These are phyloP conservation scores for Dittrichia graveolens DNA, from an alignment of 129 eudicot genomes.

Conservation along the genomic window DNA sequence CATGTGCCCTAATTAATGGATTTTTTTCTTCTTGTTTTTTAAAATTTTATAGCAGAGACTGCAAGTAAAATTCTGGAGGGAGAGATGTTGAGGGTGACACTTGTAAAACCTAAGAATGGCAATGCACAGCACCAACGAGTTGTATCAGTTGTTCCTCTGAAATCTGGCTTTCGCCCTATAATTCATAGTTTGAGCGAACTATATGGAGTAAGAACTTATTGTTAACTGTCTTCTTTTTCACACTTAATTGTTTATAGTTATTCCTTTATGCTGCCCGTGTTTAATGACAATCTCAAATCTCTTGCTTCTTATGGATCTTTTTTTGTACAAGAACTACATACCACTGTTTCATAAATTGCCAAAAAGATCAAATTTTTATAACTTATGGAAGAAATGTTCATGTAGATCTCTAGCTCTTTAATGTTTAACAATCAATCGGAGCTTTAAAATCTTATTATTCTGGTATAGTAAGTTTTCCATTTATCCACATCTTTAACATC, in stretches of 20 bases:
- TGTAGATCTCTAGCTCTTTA: not conserved
- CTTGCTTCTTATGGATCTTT: not conserved
- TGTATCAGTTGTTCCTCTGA: slow-evolving; percentile 73
- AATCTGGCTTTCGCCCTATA: slow-evolving; percentile 68
- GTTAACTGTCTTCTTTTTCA: slow-evolving; percentile 10
- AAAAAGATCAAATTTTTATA: not conserved
- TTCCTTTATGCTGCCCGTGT: not conserved
- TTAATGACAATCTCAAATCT: not conserved
- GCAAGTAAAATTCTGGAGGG: slow-evolving; percentile 81
- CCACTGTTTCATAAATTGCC: no score
- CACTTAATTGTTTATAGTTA: not conserved
- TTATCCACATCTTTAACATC: slow-evolving; percentile 74
- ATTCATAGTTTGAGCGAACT: slow-evolving; percentile 55
- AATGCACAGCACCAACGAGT: slow-evolving; percentile 91
- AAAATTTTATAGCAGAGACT: slow-evolving; percentile 49
- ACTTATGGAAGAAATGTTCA: not conserved
- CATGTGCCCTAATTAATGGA: slow-evolving; percentile 11
- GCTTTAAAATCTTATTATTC: not conserved
- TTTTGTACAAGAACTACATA: no score
- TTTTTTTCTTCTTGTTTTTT: not conserved
- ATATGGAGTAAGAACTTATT: slow-evolving; percentile 43
- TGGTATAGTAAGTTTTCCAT: slow-evolving; percentile 36
- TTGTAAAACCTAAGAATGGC: slow-evolving; percentile 82
- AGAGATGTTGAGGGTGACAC: slow-evolving; percentile 76
- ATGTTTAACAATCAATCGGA: slow-evolving; percentile 15